A percentile compares a stretch with the other conserved stretches of the same genome.
phyloP scores from a whole-genome alignment of 305 asterid species.

The Stenogyne calaminthoides region DNA sequence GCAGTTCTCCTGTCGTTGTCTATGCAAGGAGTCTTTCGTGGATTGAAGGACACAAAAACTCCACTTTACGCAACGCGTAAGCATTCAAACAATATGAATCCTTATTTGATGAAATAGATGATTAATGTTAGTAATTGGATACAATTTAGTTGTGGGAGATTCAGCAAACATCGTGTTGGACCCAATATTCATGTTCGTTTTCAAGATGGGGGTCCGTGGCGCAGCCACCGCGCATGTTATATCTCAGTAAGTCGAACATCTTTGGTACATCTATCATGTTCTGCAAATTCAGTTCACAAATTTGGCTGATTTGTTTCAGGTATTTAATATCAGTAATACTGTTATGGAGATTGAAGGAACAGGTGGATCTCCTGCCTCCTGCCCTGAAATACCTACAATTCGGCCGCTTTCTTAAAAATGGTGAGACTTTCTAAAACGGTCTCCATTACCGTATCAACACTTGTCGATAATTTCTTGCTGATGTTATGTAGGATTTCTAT shows the following conservation, averaged over 20 bases:
- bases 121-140: neutral
- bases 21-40: conserved; percentile 84
- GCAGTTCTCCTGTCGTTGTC: conserved; percentile 80
- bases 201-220: conserved; percentile 63
- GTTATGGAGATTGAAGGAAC: conserved; percentile 55
- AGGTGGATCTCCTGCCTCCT: conserved; percentile 69
- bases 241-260: conserved; percentile 59
- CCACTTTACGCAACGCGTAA: conserved; percentile 73
- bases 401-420: conserved; percentile 73
- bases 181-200: conserved; percentile 61
- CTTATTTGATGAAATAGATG: neutral
- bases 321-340: conserved; percentile 70
- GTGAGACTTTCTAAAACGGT: conserved; percentile 35
- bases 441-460: no score
- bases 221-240: conserved; percentile 77
- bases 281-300: neutral
- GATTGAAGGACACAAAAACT: conserved; percentile 72
- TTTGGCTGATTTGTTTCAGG: conserved; percentile 44
- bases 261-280: neutral
- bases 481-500: conserved; percentile 50
- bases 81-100: neutral
- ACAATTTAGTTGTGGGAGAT: conserved; percentile 68
- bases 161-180: conserved; percentile 65
- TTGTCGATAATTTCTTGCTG: no score
- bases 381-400: conserved; percentile 56